Percentiles rank a stretch among this genome's conserved stretches.
phyloP scores from a whole-genome alignment of 805 yeast species.

The Aciculoconidium aculeatum region DNA sequence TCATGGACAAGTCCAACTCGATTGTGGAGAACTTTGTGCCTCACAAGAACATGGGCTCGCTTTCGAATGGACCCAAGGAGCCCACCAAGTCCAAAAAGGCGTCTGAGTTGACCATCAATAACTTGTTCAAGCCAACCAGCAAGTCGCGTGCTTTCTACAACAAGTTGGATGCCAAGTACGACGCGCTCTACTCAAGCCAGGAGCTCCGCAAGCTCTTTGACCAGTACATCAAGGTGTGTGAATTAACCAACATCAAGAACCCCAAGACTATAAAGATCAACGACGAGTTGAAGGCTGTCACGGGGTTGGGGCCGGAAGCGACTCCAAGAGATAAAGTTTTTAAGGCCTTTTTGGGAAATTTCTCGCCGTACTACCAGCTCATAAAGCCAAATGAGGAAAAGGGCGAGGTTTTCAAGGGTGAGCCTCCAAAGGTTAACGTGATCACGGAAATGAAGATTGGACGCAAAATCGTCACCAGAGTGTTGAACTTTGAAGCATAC shows the following conservation, averaged over 20 bases:
- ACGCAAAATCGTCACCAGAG: constrained; percentile 69
- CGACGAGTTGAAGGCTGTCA: constrained; percentile 42
- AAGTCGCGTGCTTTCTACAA: constrained; percentile 43
- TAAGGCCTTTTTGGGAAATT: constrained; percentile 40
- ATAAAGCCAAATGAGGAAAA: constrained; percentile 38
- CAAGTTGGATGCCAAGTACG: constrained; percentile 30
- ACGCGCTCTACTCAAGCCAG: constrained; percentile 41
- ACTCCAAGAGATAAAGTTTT: constrained; percentile 40
- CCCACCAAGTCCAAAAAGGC: constrained; percentile 21
- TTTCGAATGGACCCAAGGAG: constrained; percentile 9
- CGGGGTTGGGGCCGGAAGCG: constrained; percentile 24
- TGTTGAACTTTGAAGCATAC: constrained; percentile 64
- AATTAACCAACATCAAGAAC: constrained; percentile 46
- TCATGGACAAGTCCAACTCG: constrained; percentile 42
- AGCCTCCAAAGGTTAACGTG: constrained; percentile 59
- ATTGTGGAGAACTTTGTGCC: constrained; percentile 58
- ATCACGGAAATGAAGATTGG: constrained; percentile 75
- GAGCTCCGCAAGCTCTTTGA: constrained; percentile 52
- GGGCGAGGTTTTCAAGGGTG: constrained; percentile 49
- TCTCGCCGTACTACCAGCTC: constrained; percentile 46
- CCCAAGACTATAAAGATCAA: constrained; percentile 54
- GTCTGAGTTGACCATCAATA: constrained; percentile 24
- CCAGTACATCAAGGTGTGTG: constrained; percentile 48
- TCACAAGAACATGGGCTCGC: constrained; percentile 37
- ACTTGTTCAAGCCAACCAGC: constrained; percentile 53